A percentile compares a stretch with the other conserved stretches of the same genome.
Evolutionary conservation across 768 basidiomycete genomes (phyloP).

Genomic region (Lyophyllum semitale): DNA sequence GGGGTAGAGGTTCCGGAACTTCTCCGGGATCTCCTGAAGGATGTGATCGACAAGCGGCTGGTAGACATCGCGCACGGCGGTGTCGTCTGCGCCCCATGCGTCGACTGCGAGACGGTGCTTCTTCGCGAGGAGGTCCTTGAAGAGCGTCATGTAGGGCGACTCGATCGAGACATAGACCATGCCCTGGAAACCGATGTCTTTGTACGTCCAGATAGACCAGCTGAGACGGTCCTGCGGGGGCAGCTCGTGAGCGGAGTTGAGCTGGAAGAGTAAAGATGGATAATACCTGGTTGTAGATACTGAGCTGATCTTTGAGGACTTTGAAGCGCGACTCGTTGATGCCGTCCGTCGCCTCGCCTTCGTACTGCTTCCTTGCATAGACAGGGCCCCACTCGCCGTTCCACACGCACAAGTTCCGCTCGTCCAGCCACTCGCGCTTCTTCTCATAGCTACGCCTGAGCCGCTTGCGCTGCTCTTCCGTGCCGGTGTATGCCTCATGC

Average conservation of each 20-base stretch:
- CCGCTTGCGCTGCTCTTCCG: conserved; percentile 50
- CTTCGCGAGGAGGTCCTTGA: conserved; percentile 70
- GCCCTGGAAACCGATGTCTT: conserved; percentile 84
- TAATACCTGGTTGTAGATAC: conserved; percentile 63
- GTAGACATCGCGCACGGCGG: conserved; percentile 57
- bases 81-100: conserved; percentile 75
- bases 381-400: conserved; percentile 88
- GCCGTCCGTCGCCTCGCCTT: conserved; percentile 57
- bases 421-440: conserved; percentile 80
- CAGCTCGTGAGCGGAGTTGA: background rate
- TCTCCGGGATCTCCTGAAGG: conserved; percentile 50
- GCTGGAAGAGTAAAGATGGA: background rate
- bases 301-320: conserved; percentile 74
- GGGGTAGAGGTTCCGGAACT: conserved; percentile 61
- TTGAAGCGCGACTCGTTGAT: conserved; percentile 68
- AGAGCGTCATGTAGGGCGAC: conserved; percentile 71
- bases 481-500: conserved; percentile 54
- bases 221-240: conserved; percentile 56
- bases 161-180: conserved; percentile 75
- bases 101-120: conserved; percentile 80
- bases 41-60: conserved; percentile 67
- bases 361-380: conserved; percentile 64
- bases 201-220: conserved; percentile 91
- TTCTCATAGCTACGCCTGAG: conserved; percentile 63
- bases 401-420: conserved; percentile 66